Conservation (phyloP, 805 yeast genomes). For the Lipomyces japonicus region DNA sequence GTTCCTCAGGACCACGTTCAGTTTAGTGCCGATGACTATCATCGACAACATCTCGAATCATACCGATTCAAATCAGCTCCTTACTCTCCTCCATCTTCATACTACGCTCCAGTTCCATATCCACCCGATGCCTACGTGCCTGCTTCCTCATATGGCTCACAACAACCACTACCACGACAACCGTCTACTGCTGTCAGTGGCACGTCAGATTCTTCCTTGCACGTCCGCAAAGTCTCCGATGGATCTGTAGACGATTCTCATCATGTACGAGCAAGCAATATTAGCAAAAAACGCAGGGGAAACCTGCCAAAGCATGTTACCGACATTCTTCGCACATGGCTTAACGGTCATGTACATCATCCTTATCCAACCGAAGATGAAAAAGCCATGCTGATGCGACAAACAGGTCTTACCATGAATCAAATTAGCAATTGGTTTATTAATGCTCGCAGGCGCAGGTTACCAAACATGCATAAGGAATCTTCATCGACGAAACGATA, state of each 20-base stretch:
- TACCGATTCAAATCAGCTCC: conserved; percentile 5
- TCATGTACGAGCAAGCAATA: background rate
- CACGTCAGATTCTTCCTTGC: background rate
- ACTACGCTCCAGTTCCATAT: background rate
- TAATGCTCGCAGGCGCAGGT: conserved; percentile 75
- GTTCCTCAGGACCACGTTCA: conserved; percentile 3
- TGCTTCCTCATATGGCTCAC: background rate
- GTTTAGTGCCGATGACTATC: background rate
- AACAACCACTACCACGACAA: background rate
- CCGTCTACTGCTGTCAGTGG: background rate
- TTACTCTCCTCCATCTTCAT: background rate
- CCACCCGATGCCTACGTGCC: background rate
- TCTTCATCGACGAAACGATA: conserved; percentile 4
- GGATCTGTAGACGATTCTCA: background rate
- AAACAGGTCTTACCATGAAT: conserved; percentile 74
- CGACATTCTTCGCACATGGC: conserved; percentile 67
- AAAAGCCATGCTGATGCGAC: conserved; percentile 61
- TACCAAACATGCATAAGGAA: conserved; percentile 38
- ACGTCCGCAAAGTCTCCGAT: background rate
- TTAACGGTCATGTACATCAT: conserved; percentile 65
- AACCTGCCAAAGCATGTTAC: conserved; percentile 79
- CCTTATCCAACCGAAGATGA: conserved; percentile 84
- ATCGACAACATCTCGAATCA: conserved; percentile 14
- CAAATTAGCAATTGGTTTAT: conserved; percentile 86
- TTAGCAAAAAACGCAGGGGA: conserved; percentile 50